A percentile compares a stretch with the other conserved stretches of the same genome.
Evolutionary conservation across 2,329 filamentous ascomycete genomes (phyloP).

Genomic region (Xylariales sp.): DNA sequence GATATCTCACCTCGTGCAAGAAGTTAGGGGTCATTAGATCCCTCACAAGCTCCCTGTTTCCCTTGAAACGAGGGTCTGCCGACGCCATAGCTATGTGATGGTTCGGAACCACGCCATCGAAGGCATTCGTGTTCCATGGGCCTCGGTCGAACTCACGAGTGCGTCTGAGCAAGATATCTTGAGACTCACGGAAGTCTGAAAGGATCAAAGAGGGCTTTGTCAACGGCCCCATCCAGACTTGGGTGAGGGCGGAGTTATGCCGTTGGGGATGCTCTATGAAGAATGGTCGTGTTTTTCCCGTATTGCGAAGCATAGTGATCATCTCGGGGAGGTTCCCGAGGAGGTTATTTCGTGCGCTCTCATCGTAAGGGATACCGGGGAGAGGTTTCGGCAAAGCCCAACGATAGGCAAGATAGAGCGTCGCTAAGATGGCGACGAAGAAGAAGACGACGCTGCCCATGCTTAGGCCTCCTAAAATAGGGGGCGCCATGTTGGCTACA

Average conservation of each 20-base stretch:
- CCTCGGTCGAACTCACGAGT: conserved; percentile 51
- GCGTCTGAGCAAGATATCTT: conserved; percentile 51
- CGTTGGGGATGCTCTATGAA: conserved; percentile 32
- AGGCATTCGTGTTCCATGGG: conserved; percentile 37
- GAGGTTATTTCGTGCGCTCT: conserved; percentile 34
- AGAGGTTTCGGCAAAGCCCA: conserved; percentile 47
- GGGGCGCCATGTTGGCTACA: conserved; percentile 7
- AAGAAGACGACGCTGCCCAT: conserved; percentile 12
- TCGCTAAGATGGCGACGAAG: conserved; percentile 5
- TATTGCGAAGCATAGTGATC: conserved; percentile 25
- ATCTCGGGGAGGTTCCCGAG: conserved; percentile 45
- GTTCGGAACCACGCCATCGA: conserved; percentile 40
- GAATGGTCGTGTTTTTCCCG: conserved; percentile 35
- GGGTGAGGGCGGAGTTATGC: conserved; percentile 47
- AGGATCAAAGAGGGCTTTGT: conserved; percentile 50
- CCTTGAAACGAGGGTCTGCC: conserved; percentile 49
- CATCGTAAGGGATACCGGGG: conserved; percentile 48
- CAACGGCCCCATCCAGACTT: conserved; percentile 52
- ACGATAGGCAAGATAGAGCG: conserved; percentile 34
- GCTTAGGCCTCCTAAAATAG: not conserved
- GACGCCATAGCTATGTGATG: conserved; percentile 53
- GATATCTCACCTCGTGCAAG: conserved; percentile 42
- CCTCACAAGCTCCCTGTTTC: conserved; percentile 50
- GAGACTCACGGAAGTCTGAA: conserved; percentile 49
- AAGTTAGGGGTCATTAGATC: conserved; percentile 55